These are phyloP conservation scores for Chenopodium quinoa DNA, from an alignment of 148 eudicot genomes.

Conservation along the genomic window DNA sequence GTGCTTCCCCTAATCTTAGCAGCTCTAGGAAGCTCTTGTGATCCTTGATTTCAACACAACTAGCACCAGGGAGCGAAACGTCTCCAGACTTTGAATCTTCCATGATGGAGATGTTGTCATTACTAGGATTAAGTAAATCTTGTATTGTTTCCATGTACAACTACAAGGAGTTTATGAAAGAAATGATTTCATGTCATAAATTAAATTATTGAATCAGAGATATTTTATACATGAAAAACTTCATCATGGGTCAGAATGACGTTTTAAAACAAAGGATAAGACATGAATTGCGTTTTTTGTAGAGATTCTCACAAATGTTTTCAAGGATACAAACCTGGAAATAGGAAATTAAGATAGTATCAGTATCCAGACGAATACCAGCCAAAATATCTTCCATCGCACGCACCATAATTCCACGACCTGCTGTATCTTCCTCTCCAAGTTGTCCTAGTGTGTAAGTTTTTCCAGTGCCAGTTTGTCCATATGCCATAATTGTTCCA, in stretches of 20 bases:
- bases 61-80: constrained; percentile 82
- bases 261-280: constrained; percentile 6
- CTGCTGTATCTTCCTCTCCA: constrained; percentile 83
- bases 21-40: constrained; percentile 73
- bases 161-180: constrained; percentile 35
- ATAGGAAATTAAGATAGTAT: constrained; percentile 67
- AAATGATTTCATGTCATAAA: not conserved
- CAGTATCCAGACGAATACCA: constrained; percentile 58
- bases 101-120: constrained; percentile 71
- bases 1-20: constrained; percentile 77
- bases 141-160: constrained; percentile 95
- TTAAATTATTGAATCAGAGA: constrained; percentile 2
- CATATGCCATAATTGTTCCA: constrained; percentile 94
- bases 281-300: not conserved
- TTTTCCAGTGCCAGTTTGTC: constrained; percentile 96
- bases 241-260: not conserved
- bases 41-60: constrained; percentile 63
- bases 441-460: constrained; percentile 84
- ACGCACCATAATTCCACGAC: constrained; percentile 93
- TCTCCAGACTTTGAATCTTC: constrained; percentile 91
- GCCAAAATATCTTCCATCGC: constrained; percentile 90
- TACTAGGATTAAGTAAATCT: constrained; percentile 81
- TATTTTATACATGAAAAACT: not conserved
- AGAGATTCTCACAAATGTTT: not conserved
- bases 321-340: constrained; percentile 54